Evolutionary conservation across 768 basidiomycete species (phyloP), one percentile per base, ranked within the genome.

Genomic region (Rhodotorula diobovata): DNA sequence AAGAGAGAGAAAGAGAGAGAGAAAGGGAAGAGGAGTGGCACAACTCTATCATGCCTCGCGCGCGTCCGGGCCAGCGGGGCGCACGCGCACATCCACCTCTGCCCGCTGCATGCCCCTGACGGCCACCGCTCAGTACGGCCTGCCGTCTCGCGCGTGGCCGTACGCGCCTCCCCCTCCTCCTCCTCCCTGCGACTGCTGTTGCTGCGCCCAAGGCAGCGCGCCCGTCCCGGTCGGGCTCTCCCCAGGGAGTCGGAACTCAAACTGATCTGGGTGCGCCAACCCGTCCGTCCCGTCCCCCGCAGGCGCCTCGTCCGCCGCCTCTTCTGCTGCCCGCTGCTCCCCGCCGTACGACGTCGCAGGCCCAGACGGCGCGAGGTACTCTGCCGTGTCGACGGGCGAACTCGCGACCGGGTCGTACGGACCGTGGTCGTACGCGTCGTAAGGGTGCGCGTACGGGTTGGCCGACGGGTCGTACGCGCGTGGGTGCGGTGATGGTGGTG

Each of bases 211-310:
- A 21, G 34, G 50, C 61, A 51, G 14, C 14, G 15, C 35, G 20
- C 18, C 43, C 25, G 9, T 25, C 9, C 43, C 23, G 2, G 37
- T 7, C 58, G 56, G 18, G 41, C 58, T 25, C 23, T 57, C 30
- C 11, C n/a, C 66, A 4, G 54, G 54, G 1, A 67, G 21, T 0
- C 73, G 62, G 67, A 58, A 74, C 9, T 57, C 35, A 39, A 74
- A 74, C 50, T 67, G 69, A 18, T 65, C 73, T 34, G 73, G 73
- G 41, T 67, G 53, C 39, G 69, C 73, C 39, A 74, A 65, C 21
- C 61, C 73, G n/a, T 63, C 61, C 25, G 56, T 51, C 46, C 18
- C 60, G 23, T 11, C 60, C 2, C 51, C n/a, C 28, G 51, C 51
- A 9, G 51, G 30, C n/a, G 51, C 51, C 51, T 15, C 51, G 28